phyloP scores from a whole-genome alignment of 2,329 filamentous ascomycete species.

The Stromatinia cepivora region DNA sequence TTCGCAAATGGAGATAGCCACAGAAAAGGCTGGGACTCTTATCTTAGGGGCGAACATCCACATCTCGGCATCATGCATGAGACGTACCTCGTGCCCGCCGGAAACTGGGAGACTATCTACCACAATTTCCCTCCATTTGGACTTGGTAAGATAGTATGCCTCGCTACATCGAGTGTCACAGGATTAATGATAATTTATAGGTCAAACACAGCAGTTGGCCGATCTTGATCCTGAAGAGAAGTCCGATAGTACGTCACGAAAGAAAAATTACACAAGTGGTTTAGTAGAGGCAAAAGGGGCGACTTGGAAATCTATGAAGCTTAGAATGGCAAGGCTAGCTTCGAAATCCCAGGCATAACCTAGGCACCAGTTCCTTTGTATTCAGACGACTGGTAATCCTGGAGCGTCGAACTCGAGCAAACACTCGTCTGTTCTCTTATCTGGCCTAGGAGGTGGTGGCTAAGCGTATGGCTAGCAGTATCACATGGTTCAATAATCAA shows the following conservation, averaged over 20 bases:
- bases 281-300: neutral
- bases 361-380: neutral
- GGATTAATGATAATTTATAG: neutral
- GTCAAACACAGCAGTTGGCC: neutral
- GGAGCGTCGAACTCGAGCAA: neutral
- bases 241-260: neutral
- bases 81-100: neutral
- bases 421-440: neutral
- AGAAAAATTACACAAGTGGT: too few relatives aligned
- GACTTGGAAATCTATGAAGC: neutral
- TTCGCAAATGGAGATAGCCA: neutral
- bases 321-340: neutral
- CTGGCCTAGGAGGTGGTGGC: neutral
- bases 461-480: neutral
- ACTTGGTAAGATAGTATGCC: neutral
- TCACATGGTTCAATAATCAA: neutral
- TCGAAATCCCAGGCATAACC: neutral
- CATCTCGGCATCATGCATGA: constrained; percentile 9
- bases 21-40: neutral
- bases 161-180: neutral
- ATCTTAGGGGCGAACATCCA: neutral
- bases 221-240: neutral
- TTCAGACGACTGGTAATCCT: neutral
- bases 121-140: neutral
- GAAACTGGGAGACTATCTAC: constrained; percentile 9